These are phyloP conservation scores for Silene latifolia DNA, from an alignment of 148 eudicot species.

Conservation along the genomic window DNA sequence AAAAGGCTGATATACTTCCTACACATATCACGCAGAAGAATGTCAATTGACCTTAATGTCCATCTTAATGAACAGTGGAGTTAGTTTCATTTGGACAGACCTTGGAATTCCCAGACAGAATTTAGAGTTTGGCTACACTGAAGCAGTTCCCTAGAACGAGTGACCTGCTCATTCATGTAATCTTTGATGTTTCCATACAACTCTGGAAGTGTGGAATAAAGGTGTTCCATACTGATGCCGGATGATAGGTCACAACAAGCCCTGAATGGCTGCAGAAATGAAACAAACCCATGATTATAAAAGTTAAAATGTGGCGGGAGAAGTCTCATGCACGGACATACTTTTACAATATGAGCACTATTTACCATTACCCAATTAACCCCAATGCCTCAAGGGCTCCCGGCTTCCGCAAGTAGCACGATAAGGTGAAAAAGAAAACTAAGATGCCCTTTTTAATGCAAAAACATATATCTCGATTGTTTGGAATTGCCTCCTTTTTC, in stretches of 20 bases:
- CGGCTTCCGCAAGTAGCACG: background rate
- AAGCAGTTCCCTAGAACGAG: background rate
- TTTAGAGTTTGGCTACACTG: background rate
- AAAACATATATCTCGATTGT: too few species aligned
- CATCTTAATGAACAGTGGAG: background rate
- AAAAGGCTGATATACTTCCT: background rate
- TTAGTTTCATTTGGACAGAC: background rate
- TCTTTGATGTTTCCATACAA: background rate
- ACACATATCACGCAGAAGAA: conserved; percentile 2
- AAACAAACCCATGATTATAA: background rate
- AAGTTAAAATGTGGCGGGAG: background rate
- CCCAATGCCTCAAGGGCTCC: background rate
- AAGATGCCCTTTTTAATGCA: background rate
- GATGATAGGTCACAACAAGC: background rate
- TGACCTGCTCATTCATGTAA: background rate
- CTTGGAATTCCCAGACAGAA: background rate
- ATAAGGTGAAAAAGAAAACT: background rate
- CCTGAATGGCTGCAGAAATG: conserved; percentile 3
- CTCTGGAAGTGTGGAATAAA: background rate
- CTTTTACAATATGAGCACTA: background rate
- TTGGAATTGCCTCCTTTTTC: background rate
- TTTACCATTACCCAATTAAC: background rate
- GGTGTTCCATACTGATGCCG: background rate
- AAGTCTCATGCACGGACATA: background rate
- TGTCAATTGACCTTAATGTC: background rate